Evolutionary conservation across 345 rosid species (phyloP).

Genomic region (Physaria fendleri): DNA sequence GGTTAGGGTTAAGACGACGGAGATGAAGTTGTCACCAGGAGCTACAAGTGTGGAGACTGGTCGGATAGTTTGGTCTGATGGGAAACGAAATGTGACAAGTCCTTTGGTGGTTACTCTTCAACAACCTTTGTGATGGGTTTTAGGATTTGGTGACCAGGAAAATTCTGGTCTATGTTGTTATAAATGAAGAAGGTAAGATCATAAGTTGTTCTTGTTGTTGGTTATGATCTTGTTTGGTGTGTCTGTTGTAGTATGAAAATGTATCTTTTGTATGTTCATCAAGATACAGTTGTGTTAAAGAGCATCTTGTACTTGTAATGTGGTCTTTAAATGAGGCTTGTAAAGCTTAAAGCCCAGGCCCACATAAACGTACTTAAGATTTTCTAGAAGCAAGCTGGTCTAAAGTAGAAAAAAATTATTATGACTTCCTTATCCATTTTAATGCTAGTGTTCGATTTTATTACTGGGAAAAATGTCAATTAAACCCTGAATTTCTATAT

Average conservation of each 20-base stretch:
- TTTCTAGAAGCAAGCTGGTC: not conserved
- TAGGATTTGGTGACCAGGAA: constrained; percentile 9
- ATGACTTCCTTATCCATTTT: not conserved
- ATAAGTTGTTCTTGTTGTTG: constrained; percentile 3
- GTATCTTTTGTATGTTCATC: constrained; percentile 17
- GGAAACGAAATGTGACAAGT: constrained; percentile 69
- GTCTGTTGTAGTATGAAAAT: constrained; percentile 19
- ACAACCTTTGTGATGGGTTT: constrained; percentile 58
- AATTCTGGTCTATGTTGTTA: constrained; percentile 18
- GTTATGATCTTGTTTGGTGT: constrained; percentile 12
- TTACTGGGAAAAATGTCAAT: no score
- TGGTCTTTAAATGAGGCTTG: constrained; percentile 12
- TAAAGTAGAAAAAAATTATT: not conserved
- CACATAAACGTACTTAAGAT: not conserved
- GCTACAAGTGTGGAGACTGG: constrained; percentile 56
- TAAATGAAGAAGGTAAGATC: constrained; percentile 12
- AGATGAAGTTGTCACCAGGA: constrained; percentile 48
- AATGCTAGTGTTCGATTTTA: not conserved
- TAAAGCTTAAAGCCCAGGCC: not conserved
- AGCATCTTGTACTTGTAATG: not conserved
- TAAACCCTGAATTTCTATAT: no score
- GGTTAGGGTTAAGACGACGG: constrained; percentile 45
- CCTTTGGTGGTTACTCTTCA: constrained; percentile 86
- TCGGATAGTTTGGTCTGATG: constrained; percentile 75
- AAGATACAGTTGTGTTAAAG: constrained; percentile 5